These are phyloP conservation scores for Scenedesmus sp. DNA, from an alignment of 163 green algal species.

Conservation along the genomic window DNA sequence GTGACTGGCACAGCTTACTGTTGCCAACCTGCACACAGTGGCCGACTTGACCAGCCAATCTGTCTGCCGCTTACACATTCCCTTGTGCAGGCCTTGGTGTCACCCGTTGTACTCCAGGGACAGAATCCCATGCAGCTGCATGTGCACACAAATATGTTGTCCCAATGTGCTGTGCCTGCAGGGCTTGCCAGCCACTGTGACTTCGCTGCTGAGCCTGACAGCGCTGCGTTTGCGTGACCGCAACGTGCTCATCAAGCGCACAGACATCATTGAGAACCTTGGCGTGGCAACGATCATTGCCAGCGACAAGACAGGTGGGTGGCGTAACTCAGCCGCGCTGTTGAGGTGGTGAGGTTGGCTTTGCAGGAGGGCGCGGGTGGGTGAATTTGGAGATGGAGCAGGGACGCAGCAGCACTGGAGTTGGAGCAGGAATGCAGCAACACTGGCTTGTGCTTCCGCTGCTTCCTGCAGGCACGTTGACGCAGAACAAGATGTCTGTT, in stretches of 20 bases:
- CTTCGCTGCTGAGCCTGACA: slow-evolving; percentile 72
- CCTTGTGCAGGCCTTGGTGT: background rate
- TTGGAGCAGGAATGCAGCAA: too few species aligned
- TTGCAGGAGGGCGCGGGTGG: background rate
- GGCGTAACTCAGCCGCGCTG: too few species aligned
- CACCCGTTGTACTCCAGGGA: background rate
- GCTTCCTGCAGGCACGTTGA: slow-evolving; percentile 60
- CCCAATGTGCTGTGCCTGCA: background rate
- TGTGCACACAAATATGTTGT: too few species aligned
- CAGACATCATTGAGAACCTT: slow-evolving; percentile 81
- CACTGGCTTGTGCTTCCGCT: background rate
- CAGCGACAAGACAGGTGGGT: slow-evolving; percentile 90
- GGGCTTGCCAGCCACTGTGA: slow-evolving; percentile 80
- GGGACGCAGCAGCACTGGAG: too few species aligned
- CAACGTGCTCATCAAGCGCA: slow-evolving; percentile 82
- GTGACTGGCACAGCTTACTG: background rate
- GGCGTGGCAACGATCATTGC: slow-evolving; percentile 80
- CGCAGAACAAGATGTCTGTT: slow-evolving; percentile 91
- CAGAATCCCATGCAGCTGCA: too few species aligned
- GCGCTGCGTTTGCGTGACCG: slow-evolving; percentile 73
- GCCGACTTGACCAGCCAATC: too few species aligned
- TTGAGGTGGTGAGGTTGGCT: slow-evolving; percentile 51
- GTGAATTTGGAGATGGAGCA: too few species aligned
- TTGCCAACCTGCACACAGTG: too few species aligned
- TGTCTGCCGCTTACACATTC: too few species aligned